Evolutionary conservation across 495 filamentous ascomycete species (phyloP).

Genomic region (Geopyxis carbonaria): DNA sequence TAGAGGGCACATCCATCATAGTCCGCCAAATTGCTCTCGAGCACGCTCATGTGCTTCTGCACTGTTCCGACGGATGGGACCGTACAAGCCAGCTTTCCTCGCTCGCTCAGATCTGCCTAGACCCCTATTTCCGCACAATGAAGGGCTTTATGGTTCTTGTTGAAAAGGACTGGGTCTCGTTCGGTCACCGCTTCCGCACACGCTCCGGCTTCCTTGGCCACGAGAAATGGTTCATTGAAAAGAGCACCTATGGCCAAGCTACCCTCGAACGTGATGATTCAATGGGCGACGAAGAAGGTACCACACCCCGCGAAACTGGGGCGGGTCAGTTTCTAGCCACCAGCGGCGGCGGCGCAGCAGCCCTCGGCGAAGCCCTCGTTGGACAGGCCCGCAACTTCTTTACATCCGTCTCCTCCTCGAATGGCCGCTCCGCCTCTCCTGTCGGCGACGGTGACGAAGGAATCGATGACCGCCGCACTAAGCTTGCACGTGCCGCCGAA

Average conservation of each 20-base stretch:
- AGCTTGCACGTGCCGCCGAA: conserved; percentile 9
- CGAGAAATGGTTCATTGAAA: conserved; percentile 77
- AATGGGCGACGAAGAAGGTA: conserved; percentile 11
- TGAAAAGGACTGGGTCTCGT: conserved; percentile 96
- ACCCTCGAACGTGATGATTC: conserved; percentile 6
- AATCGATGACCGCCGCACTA: conserved; percentile 13
- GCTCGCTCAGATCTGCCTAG: conserved; percentile 81
- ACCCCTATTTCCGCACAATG: conserved; percentile 88
- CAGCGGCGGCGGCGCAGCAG: conserved; percentile 30
- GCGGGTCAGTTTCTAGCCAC: conserved; percentile 16
- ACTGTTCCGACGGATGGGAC: conserved; percentile 98
- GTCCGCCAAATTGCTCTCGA: conserved; percentile 76
- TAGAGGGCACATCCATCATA: conserved; percentile 73
- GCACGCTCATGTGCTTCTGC: conserved; percentile 87
- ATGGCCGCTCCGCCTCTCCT: conserved; percentile 11
- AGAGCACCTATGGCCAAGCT: conserved; percentile 9
- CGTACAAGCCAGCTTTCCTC: conserved; percentile 89
- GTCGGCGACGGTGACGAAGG: conserved; percentile 13
- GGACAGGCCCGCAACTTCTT: conserved; percentile 82
- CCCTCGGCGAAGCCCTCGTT: conserved; percentile 47
- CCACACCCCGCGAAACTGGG: too few relatives aligned
- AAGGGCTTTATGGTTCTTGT: conserved; percentile 91
- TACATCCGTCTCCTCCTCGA: conserved; percentile 31
- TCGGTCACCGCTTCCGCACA: conserved; percentile 91
- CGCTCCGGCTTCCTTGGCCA: conserved; percentile 69